These are phyloP conservation scores for Colletotrichum tofieldiae DNA, from an alignment of 2,329 filamentous ascomycete genomes.

Conservation along the genomic window DNA sequence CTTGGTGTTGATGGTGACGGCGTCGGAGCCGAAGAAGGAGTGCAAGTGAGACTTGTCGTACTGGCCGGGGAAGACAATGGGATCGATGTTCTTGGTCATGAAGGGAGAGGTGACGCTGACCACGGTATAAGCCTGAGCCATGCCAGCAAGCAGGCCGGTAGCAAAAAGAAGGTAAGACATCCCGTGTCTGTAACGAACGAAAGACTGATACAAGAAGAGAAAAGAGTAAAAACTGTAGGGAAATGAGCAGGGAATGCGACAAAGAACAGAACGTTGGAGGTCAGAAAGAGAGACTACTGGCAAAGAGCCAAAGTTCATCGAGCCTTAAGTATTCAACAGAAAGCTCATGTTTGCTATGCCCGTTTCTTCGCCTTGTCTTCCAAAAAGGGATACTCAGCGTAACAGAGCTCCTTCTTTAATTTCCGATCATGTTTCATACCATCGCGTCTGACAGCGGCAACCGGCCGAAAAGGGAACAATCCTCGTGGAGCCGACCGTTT, in stretches of 20 bases:
- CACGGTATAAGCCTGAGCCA: constrained; percentile 47
- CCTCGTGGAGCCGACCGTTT: constrained; percentile 13
- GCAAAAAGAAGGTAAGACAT: constrained; percentile 42
- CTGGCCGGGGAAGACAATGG: constrained; percentile 52
- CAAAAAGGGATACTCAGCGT: not conserved
- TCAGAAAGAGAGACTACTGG: not conserved
- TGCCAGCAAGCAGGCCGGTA: constrained; percentile 37
- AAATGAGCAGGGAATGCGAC: constrained; percentile 4
- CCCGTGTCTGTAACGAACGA: constrained; percentile 38
- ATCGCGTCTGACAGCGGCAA: not conserved
- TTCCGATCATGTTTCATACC: constrained; percentile 15
- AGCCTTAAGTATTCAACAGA: constrained; percentile 1
- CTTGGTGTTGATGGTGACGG: constrained; percentile 50
- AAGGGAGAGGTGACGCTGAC: constrained; percentile 47
- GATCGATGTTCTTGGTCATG: constrained; percentile 54
- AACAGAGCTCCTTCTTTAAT: constrained; percentile 4
- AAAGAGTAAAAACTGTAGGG: not conserved
- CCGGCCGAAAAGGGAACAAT: not conserved
- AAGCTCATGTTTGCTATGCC: not conserved
- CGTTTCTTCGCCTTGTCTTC: not conserved
- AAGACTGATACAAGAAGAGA: not conserved
- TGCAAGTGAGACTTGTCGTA: constrained; percentile 53
- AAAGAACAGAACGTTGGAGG: constrained; percentile 3
- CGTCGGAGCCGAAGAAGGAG: constrained; percentile 56
- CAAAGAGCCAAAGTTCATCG: not conserved